Percentiles rank a stretch among this genome's conserved stretches.
phyloP scores from a whole-genome alignment of 768 basidiomycete species.

The Pleurotus tuoliensis region DNA sequence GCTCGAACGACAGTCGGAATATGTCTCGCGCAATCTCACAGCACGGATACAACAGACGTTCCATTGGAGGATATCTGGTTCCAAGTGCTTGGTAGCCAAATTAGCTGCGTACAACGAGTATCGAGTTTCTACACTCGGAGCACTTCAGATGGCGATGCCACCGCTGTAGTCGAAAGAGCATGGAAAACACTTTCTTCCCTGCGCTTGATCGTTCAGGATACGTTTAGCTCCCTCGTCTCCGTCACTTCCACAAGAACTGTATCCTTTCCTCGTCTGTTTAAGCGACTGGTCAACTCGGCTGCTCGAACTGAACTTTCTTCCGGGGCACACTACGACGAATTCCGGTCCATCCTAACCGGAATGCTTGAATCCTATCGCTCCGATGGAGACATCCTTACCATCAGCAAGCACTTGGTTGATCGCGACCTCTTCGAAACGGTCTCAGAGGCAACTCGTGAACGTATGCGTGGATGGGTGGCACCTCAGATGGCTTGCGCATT shows the following conservation, averaged over 20 bases:
- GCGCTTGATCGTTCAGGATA: conserved; percentile 76
- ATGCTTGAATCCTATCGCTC: conserved; percentile 94
- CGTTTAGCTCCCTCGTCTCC: conserved; percentile 82
- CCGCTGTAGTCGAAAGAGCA: conserved; percentile 18
- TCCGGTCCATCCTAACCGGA: conserved; percentile 85
- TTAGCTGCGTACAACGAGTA: conserved; percentile 71
- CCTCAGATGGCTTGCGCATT: conserved; percentile 42
- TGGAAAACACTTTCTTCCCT: conserved; percentile 44
- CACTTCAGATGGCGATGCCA: conserved; percentile 2
- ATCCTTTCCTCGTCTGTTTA: conserved; percentile 92
- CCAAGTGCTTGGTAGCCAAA: conserved; percentile 75
- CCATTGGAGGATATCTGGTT: conserved; percentile 88
- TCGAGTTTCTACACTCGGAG: conserved; percentile 36
- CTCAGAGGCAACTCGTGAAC: conserved; percentile 53
- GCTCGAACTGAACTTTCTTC: conserved; percentile 44
- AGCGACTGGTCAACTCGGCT: conserved; percentile 78
- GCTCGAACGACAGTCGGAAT: conserved; percentile 60
- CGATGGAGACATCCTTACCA: conserved; percentile 85
- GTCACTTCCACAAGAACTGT: conserved; percentile 73
- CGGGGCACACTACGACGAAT: conserved; percentile 81
- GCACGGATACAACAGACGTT: conserved; percentile 32
- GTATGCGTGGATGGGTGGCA: conserved; percentile 60
- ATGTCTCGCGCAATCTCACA: conserved; percentile 65
- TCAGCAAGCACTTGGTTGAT: conserved; percentile 78
- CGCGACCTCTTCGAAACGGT: conserved; percentile 79